Conservation (phyloP, 1,284 basidiomycete species). For the Trametes sp. region DNA sequence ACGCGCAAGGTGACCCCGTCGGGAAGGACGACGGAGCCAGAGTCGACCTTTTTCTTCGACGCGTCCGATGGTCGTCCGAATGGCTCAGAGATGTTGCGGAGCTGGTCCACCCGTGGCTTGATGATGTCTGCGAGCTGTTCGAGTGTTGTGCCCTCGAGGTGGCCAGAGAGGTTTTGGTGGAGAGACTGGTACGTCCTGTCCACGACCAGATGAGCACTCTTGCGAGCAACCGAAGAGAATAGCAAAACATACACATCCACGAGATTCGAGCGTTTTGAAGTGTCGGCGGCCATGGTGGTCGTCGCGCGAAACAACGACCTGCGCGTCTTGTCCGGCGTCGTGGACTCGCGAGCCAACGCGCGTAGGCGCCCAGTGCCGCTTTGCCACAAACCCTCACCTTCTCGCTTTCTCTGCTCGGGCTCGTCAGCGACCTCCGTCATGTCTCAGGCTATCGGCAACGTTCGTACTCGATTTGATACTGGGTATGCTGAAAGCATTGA, state of each 20-base stretch:
- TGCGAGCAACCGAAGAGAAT: too few relatives aligned
- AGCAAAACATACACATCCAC: constrained; percentile 59
- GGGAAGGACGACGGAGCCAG: constrained; percentile 66
- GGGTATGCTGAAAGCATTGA: constrained; percentile 1
- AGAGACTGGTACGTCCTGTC: constrained; percentile 71
- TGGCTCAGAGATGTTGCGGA: constrained; percentile 62
- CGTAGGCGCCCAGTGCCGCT: constrained; percentile 15
- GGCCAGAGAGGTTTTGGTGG: constrained; percentile 64
- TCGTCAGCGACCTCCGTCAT: constrained; percentile 41
- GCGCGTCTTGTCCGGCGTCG: constrained; percentile 23
- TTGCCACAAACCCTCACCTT: constrained; percentile 27
- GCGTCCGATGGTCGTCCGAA: constrained; percentile 73
- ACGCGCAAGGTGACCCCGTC: constrained; percentile 70
- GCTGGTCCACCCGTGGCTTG: constrained; percentile 59
- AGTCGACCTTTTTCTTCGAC: constrained; percentile 71
- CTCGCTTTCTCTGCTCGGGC: constrained; percentile 7
- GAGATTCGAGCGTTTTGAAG: constrained; percentile 57
- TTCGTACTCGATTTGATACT: constrained; percentile 41
- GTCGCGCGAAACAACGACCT: constrained; percentile 30
- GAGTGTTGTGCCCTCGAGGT: constrained; percentile 60
- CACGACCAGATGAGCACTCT: not conserved
- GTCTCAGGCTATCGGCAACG: constrained; percentile 75
- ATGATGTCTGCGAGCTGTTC: constrained; percentile 67
- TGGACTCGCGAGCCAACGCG: constrained; percentile 21
- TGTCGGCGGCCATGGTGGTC: constrained; percentile 50